phyloP scores from a whole-genome alignment of 1,284 basidiomycete genomes.

The Rhodotorula sp. region DNA sequence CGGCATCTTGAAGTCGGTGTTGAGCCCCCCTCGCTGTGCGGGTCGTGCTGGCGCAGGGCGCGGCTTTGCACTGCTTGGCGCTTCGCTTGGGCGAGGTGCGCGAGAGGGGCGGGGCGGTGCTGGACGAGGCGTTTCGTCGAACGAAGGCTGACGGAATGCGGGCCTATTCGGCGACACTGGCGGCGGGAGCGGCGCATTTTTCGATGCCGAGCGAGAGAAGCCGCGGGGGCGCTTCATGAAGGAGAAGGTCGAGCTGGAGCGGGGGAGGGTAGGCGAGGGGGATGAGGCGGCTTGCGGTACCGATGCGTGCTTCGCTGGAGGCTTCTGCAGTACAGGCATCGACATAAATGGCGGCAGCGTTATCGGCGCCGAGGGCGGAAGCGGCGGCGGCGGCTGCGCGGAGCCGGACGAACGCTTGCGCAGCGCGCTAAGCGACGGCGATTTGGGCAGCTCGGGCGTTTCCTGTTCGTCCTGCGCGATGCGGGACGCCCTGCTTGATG shows the following conservation, averaged over 20 bases:
- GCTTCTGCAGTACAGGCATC: background rate
- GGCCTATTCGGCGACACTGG: background rate
- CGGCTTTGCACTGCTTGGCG: background rate
- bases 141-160: background rate
- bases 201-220: constrained; percentile 8
- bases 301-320: background rate
- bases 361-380: background rate
- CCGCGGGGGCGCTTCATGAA: constrained; percentile 8
- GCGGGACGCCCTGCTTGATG: background rate
- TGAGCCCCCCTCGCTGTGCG: constrained; percentile 14
- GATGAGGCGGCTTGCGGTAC: background rate
- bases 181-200: background rate
- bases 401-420: constrained; percentile 3
- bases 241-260: constrained; percentile 13
- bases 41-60: background rate
- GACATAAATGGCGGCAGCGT: background rate
- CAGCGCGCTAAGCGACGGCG: constrained; percentile 12
- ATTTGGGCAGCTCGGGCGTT: background rate
- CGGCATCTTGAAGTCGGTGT: constrained; percentile 23
- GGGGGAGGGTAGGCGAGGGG: background rate
- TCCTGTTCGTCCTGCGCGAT: background rate
- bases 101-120: background rate
- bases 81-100: too few species aligned
- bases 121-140: background rate
- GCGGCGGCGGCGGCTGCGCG: background rate